Evolutionary conservation across 2,329 filamentous ascomycete genomes (phyloP).

Genomic region (Neophaeococcomyces aloes): DNA sequence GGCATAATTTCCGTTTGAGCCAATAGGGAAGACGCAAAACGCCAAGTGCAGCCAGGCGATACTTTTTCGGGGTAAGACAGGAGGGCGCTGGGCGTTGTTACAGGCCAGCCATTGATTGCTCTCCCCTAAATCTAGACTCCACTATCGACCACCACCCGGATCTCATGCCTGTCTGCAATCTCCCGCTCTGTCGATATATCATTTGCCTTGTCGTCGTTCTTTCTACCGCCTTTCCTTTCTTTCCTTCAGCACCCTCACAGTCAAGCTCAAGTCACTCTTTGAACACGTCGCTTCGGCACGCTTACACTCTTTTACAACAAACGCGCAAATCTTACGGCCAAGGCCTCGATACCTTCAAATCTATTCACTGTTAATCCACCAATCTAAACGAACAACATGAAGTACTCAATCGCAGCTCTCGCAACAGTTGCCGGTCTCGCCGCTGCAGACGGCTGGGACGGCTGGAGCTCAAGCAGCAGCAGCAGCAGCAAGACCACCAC

Average conservation of each 20-base stretch:
- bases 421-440: conserved; percentile 13
- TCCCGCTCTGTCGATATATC: conserved; percentile 8
- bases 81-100: background rate
- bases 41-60: background rate
- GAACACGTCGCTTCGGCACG: conserved; percentile 5
- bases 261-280: background rate
- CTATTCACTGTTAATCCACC: conserved; percentile 15
- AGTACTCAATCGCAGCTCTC: conserved; percentile 17
- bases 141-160: conserved; percentile 1
- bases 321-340: too few relatives aligned
- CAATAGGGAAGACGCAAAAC: background rate
- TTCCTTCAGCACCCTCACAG: background rate
- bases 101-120: background rate
- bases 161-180: conserved; percentile 4
- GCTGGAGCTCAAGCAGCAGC: conserved; percentile 9
- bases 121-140: conserved; percentile 1
- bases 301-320: too few relatives aligned
- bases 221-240: background rate
- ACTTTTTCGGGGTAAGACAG: conserved; percentile 1
- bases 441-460: conserved; percentile 11
- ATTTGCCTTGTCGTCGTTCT: conserved; percentile 2
- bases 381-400: conserved; percentile 18
- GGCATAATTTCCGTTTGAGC: background rate
- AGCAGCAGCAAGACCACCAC: conserved; percentile 8
- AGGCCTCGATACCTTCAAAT: conserved; percentile 6